A percentile compares a stretch with the other conserved stretches of the same genome.
Evolutionary conservation across 106 monocot genomes (phyloP).

Genomic region (Hemerocallis citrina): DNA sequence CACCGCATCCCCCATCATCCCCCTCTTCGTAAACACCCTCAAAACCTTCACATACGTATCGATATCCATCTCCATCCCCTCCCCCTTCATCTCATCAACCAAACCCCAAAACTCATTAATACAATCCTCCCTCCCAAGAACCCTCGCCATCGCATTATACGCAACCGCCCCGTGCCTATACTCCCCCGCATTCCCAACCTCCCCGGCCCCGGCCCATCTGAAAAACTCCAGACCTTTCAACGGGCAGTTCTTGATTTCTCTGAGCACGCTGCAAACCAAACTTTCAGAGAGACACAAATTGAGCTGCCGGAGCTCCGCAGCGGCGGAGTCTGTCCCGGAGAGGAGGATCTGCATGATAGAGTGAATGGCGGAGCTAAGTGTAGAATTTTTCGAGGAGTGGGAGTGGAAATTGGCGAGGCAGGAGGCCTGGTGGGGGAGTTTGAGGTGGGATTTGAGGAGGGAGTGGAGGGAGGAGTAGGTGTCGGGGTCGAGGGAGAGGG

Average conservation of each 20-base stretch:
- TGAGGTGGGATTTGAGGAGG: conserved; percentile 50
- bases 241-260: conserved; percentile 33
- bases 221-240: conserved; percentile 65
- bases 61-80: conserved; percentile 60
- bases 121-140: conserved; percentile 46
- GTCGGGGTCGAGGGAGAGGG: conserved; percentile 34
- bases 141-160: conserved; percentile 60
- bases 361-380: not conserved
- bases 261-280: conserved; percentile 26
- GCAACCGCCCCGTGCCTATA: conserved; percentile 43
- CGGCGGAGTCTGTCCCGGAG: not conserved
- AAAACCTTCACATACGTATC: conserved; percentile 81
- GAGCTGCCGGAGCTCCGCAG: not conserved
- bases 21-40: conserved; percentile 47
- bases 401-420: conserved; percentile 36
- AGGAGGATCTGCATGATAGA: conserved; percentile 12
- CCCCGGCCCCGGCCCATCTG: conserved; percentile 39
- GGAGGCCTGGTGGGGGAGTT: conserved; percentile 27
- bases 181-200: too few species aligned
- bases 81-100: conserved; percentile 44
- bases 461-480: conserved; percentile 39
- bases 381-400: not conserved
- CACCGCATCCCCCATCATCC: conserved; percentile 64
- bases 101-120: conserved; percentile 59
- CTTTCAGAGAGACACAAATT: conserved; percentile 31